Evolutionary conservation across 116 monocot species (phyloP).

Genomic region (Trichopus zeylanicus): DNA sequence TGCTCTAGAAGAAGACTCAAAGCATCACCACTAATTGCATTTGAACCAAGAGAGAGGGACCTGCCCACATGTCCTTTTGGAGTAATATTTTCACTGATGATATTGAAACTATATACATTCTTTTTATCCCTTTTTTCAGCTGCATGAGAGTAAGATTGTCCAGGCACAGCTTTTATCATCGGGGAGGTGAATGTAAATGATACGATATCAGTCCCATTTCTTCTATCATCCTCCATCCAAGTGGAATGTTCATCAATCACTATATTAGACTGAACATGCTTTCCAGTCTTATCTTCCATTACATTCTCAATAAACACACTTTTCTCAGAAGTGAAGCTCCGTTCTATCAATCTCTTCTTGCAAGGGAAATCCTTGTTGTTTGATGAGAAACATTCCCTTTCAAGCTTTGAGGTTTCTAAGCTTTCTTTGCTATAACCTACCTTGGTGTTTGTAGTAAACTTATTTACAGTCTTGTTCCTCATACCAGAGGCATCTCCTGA

Average conservation of each 20-base stretch:
- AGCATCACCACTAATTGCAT: conserved; percentile 59
- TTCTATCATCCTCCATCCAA: conserved; percentile 38
- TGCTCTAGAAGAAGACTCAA: conserved; percentile 66
- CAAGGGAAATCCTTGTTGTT: conserved; percentile 48
- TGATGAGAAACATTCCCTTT: conserved; percentile 36
- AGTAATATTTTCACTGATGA: conserved; percentile 11
- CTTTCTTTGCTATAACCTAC: conserved; percentile 25
- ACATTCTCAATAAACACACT: conserved; percentile 23
- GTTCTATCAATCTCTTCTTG: conserved; percentile 56
- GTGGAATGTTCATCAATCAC: conserved; percentile 51
- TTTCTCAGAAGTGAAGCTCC: conserved; percentile 19
- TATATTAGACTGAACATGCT: conserved; percentile 34
- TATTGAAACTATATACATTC: conserved; percentile 16
- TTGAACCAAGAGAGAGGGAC: conserved; percentile 12
- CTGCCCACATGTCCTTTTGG: conserved; percentile 14
- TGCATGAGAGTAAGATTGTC: conserved; percentile 9
- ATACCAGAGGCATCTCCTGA: conserved; percentile 32
- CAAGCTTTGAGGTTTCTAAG: conserved; percentile 15
- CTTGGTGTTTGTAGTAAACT: conserved; percentile 28
- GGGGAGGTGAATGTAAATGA: conserved; percentile 92
- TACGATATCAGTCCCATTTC: conserved; percentile 63
- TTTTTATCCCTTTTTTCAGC: conserved; percentile 30
- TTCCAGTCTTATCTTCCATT: conserved; percentile 22
- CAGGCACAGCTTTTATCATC: conserved; percentile 35
- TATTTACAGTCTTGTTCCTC: conserved; percentile 38